phyloP scores from a whole-genome alignment of 192 early-diverging fungal species.

The Gaertneriomyces sp. region DNA sequence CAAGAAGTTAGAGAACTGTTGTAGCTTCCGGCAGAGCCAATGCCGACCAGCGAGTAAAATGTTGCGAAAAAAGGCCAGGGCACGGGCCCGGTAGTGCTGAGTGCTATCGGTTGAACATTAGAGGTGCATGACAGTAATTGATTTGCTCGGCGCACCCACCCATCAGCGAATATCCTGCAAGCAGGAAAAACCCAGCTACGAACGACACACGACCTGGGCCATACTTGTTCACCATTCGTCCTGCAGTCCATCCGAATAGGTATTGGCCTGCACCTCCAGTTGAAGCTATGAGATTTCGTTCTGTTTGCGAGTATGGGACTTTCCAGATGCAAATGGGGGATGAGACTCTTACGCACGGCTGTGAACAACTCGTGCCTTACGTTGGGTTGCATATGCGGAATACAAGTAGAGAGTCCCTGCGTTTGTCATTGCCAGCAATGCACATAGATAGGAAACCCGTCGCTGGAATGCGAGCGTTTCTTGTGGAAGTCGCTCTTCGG shows the following conservation, averaged over 20 bases:
- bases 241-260: constrained; percentile 58
- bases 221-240: constrained; percentile 44
- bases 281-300: constrained; percentile 62
- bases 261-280: constrained; percentile 59
- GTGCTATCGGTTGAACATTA: not conserved
- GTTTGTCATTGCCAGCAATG: constrained; percentile 12
- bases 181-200: constrained; percentile 6
- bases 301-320: constrained; percentile 55
- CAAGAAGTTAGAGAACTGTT: constrained; percentile 30
- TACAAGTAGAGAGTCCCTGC: constrained; percentile 69
- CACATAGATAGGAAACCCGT: no score
- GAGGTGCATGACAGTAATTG: not conserved
- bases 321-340: constrained; percentile 41
- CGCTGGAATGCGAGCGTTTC: no score
- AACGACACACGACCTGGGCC: constrained; percentile 28
- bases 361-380: constrained; percentile 3
- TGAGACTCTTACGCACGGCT: not conserved
- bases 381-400: constrained; percentile 50
- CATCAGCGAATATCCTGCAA: constrained; percentile 15
- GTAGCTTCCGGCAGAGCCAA: constrained; percentile 27
- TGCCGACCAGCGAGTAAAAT: constrained; percentile 33
- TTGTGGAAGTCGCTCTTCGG: no score
- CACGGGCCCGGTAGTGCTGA: not conserved
- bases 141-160: not conserved
- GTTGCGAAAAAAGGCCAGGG: constrained; percentile 18